These are phyloP conservation scores for Geosmithia flava DNA, from an alignment of 2,329 filamentous ascomycete species.

Conservation along the genomic window DNA sequence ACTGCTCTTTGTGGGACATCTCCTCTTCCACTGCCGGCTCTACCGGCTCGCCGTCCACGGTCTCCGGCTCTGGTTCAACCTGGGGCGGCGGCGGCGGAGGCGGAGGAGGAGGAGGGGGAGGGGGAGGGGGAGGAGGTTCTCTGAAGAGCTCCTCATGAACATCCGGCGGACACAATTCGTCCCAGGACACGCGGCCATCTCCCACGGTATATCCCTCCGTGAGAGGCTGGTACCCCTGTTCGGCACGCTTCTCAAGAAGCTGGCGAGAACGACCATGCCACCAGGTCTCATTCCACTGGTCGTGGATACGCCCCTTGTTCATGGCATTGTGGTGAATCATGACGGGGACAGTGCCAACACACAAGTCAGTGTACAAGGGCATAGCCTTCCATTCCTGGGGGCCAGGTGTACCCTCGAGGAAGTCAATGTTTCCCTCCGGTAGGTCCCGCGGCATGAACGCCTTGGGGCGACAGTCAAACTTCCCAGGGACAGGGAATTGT, in stretches of 20 bases:
- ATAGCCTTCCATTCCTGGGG: constrained; percentile 9
- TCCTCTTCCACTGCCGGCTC: too few relatives aligned
- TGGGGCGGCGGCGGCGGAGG: too few relatives aligned
- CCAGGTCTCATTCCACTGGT: constrained; percentile 11
- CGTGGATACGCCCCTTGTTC: constrained; percentile 9
- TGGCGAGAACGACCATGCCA: constrained; percentile 8
- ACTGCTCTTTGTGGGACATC: too few relatives aligned
- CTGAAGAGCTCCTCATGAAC: constrained; percentile 12
- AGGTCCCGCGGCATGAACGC: constrained; percentile 6
- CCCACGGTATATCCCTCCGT: constrained; percentile 7
- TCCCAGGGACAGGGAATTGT: constrained; percentile 8
- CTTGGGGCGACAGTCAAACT: constrained; percentile 10
- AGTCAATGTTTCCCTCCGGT: constrained; percentile 2
- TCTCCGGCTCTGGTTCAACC: too few relatives aligned
- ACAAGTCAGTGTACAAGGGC: constrained; percentile 14
- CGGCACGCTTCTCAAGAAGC: constrained; percentile 6
- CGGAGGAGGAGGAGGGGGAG: too few relatives aligned
- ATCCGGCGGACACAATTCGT: constrained; percentile 10
- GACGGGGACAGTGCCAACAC: constrained; percentile 11
- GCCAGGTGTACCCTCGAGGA: constrained; percentile 1
- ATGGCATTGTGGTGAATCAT: constrained; percentile 16
- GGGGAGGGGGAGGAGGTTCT: constrained; percentile 2
- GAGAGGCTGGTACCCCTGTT: constrained; percentile 5
- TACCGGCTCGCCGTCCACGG: too few relatives aligned
- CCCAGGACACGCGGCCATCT: constrained; percentile 9